Evolutionary conservation across 768 basidiomycete species (phyloP).

Genomic region (Leccinum incarnatum): DNA sequence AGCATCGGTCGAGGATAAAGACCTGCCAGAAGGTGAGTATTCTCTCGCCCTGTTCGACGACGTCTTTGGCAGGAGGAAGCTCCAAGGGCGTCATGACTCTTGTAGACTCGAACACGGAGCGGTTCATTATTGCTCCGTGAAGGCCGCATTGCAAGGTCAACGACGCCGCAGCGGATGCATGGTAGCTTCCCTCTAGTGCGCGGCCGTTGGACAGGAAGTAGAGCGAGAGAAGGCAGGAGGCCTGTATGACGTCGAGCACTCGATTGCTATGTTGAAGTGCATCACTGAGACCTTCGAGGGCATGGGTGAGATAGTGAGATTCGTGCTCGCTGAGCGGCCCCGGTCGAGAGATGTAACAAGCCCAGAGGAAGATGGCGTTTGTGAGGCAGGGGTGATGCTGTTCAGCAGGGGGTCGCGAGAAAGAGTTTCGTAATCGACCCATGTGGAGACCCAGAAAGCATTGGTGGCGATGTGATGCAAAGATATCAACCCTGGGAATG

Average conservation of each 20-base stretch:
- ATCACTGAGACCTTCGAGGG: constrained; percentile 61
- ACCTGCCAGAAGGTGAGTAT: constrained; percentile 83
- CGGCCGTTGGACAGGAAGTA: constrained; percentile 80
- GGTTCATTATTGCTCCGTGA: constrained; percentile 41
- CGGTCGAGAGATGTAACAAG: constrained; percentile 75
- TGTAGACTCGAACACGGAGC: constrained; percentile 34
- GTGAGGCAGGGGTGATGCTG: constrained; percentile 75
- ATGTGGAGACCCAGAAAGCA: constrained; percentile 70
- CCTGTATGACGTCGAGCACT: constrained; percentile 70
- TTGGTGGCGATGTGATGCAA: constrained; percentile 72
- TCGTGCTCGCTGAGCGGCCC: constrained; percentile 70
- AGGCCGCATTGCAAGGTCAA: constrained; percentile 74
- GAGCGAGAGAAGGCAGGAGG: constrained; percentile 69
- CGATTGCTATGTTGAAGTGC: constrained; percentile 56
- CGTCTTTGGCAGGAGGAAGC: constrained; percentile 56
- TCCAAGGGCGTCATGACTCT: constrained; percentile 39
- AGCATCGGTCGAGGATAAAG: constrained; percentile 76
- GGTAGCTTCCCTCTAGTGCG: constrained; percentile 73
- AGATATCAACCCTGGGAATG: constrained; percentile 62
- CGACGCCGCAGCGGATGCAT: constrained; percentile 70
- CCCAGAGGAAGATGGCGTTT: constrained; percentile 82
- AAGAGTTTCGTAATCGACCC: constrained; percentile 59
- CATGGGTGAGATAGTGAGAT: constrained; percentile 62
- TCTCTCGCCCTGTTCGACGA: constrained; percentile 65
- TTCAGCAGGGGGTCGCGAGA: constrained; percentile 50